Evolutionary conservation across 768 basidiomycete species (phyloP).

Genomic region (Pisolithus orientalis): DNA sequence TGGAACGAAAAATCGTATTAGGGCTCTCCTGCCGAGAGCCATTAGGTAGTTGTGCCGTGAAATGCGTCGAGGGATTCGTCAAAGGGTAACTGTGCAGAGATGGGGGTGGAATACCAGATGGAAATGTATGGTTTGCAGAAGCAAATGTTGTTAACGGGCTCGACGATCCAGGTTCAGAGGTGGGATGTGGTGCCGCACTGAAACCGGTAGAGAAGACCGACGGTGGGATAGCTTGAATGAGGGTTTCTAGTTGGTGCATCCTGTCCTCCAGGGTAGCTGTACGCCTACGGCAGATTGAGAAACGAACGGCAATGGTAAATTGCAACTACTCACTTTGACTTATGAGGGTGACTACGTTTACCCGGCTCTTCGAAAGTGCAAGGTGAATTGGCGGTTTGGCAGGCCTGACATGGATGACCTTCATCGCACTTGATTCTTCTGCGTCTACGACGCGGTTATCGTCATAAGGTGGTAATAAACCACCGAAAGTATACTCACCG

Average conservation of each 20-base stretch:
- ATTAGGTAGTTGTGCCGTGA: constrained; percentile 40
- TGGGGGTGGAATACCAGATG: constrained; percentile 67
- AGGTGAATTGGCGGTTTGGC: constrained; percentile 72
- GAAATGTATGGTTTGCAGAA: constrained; percentile 35
- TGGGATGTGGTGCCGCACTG: constrained; percentile 27
- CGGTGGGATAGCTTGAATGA: constrained; percentile 80
- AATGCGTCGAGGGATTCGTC: constrained; percentile 76
- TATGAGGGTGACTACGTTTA: constrained; percentile 80
- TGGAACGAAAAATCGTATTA: constrained; percentile 32
- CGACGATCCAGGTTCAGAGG: constrained; percentile 25
- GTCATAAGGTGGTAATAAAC: background rate
- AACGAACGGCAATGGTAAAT: constrained; percentile 1
- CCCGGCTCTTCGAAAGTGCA: constrained; percentile 88
- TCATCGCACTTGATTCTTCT: constrained; percentile 85
- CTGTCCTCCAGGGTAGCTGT: constrained; percentile 82
- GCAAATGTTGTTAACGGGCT: constrained; percentile 34
- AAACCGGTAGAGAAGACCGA: constrained; percentile 68
- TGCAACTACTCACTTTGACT: constrained; percentile 63
- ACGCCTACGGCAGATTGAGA: constrained; percentile 38
- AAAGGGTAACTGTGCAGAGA: constrained; percentile 74
- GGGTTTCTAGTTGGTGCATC: constrained; percentile 81
- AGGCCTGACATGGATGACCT: constrained; percentile 84
- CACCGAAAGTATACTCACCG: constrained; percentile 48
- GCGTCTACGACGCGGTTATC: constrained; percentile 39
- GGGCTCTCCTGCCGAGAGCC: constrained; percentile 45